A percentile compares a stretch with the other conserved stretches of the same genome.
Conservation (phyloP, 192 early-diverging fungal species). For the Coemansia sp. region DNA sequence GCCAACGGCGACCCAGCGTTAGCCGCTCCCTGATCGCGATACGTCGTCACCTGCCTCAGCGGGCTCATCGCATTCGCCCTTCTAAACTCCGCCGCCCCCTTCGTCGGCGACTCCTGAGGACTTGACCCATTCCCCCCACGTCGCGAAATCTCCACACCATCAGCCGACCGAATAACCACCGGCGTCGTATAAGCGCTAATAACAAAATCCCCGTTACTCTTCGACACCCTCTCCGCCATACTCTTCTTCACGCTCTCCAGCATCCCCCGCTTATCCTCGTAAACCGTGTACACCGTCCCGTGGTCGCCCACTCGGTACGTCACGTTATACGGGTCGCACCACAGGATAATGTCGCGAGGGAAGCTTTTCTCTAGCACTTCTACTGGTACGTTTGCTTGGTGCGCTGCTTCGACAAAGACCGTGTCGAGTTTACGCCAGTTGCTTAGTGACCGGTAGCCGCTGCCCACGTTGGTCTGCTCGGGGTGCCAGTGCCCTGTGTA, state of each 20-base stretch:
- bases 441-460: conserved; percentile 74
- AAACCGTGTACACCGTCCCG: conserved; percentile 64
- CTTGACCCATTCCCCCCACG: conserved; percentile 16
- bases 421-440: conserved; percentile 68
- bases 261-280: conserved; percentile 56
- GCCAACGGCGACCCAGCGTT: conserved; percentile 1
- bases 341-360: conserved; percentile 67
- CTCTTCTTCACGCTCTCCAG: conserved; percentile 44
- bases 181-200: conserved; percentile 50
- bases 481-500: conserved; percentile 74
- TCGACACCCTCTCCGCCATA: conserved; percentile 42
- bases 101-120: conserved; percentile 43
- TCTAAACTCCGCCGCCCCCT: conserved; percentile 19
- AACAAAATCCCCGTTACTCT: conserved; percentile 46
- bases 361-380: conserved; percentile 54
- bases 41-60: conserved; percentile 25
- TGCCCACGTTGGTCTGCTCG: conserved; percentile 61
- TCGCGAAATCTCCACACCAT: conserved; percentile 46
- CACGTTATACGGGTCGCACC: conserved; percentile 71
- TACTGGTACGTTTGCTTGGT: conserved; percentile 45
- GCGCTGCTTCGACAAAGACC: conserved; percentile 57
- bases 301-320: conserved; percentile 72
- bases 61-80: conserved; percentile 37
- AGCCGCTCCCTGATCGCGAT: conserved; percentile 8
- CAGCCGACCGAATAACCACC: conserved; percentile 50